phyloP scores from a whole-genome alignment of 169 alveolate genomes.

The Theileria orientalis region DNA sequence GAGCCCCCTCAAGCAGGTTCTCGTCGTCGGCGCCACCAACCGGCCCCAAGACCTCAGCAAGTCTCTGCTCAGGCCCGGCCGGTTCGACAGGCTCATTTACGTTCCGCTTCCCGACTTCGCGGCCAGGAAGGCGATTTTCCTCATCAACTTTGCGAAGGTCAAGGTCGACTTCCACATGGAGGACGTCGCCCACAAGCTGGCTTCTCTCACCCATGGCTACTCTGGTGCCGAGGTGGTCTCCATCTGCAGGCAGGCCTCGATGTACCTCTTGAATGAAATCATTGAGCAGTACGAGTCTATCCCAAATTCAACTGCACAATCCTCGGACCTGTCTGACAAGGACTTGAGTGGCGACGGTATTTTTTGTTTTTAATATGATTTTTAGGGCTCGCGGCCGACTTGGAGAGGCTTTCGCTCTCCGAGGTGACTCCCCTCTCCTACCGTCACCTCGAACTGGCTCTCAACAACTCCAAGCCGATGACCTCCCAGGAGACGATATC shows the following conservation, averaged over 20 bases:
- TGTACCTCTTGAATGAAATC: conserved; percentile 41
- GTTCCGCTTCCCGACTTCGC: conserved; percentile 95
- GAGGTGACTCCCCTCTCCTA: conserved; percentile 17
- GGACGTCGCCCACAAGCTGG: conserved; percentile 85
- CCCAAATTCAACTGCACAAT: no score
- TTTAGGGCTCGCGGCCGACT: not conserved
- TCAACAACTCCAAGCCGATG: conserved; percentile 39
- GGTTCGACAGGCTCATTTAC: conserved; percentile 97
- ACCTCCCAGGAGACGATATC: conserved; percentile 38
- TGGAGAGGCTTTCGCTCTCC: not conserved
- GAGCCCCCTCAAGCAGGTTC: conserved; percentile 81
- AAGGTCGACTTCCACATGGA: conserved; percentile 72
- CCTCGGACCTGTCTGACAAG: not conserved
- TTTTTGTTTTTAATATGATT: no score
- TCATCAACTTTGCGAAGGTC: conserved; percentile 63
- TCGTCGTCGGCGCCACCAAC: conserved; percentile 98
- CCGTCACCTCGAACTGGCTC: conserved; percentile 27
- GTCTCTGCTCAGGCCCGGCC: conserved; percentile 98
- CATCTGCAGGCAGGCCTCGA: conserved; percentile 89
- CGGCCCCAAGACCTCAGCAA: conserved; percentile 96
- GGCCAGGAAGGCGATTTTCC: conserved; percentile 90
- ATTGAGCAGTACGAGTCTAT: conserved; percentile 5
- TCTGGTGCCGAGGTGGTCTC: conserved; percentile 92
- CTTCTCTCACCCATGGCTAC: conserved; percentile 91
- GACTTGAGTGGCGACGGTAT: no score